phyloP scores from a whole-genome alignment of 2,329 filamentous ascomycete species.

The Triangularia setosa region DNA sequence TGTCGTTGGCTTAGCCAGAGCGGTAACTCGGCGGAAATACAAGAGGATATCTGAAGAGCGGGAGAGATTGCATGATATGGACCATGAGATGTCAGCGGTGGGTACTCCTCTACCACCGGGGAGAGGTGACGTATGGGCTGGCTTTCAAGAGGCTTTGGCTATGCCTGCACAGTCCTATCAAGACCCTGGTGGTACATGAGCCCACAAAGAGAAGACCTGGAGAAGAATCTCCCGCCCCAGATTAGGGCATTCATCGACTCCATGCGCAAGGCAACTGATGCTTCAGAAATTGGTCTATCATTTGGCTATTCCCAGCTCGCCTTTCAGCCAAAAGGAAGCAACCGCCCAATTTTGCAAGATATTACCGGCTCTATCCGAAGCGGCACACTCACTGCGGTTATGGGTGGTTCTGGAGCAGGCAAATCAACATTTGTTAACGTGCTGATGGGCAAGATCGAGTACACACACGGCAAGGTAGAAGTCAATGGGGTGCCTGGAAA shows the following conservation, averaged over 20 bases:
- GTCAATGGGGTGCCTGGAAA: slow-evolving; percentile 49
- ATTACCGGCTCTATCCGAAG: slow-evolving; percentile 52
- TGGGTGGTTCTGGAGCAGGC: slow-evolving; percentile 57
- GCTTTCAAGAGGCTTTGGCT: slow-evolving; percentile 37
- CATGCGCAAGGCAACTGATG: slow-evolving; percentile 49
- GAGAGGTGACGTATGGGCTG: slow-evolving; percentile 28
- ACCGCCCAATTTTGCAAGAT: slow-evolving; percentile 46
- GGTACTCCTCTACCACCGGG: slow-evolving; percentile 31
- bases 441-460: slow-evolving; percentile 54
- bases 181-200: not conserved
- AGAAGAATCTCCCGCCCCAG: slow-evolving; percentile 35
- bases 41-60: slow-evolving; percentile 31
- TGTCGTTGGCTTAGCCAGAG: slow-evolving; percentile 30
- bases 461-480: slow-evolving; percentile 48
- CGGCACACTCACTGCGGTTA: slow-evolving; percentile 54
- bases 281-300: slow-evolving; percentile 48
- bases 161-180: slow-evolving; percentile 21
- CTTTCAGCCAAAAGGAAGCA: slow-evolving; percentile 44
- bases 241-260: slow-evolving; percentile 50
- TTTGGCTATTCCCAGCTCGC: slow-evolving; percentile 50
- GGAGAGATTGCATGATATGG: slow-evolving; percentile 13
- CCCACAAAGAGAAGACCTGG: slow-evolving; percentile 22
- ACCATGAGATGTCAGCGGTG: slow-evolving; percentile 36
- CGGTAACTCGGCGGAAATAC: slow-evolving; percentile 31
- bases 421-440: slow-evolving; percentile 59